A percentile compares a stretch with the other conserved stretches of the same genome.
Evolutionary conservation across 73 alveolate species (phyloP).

Genomic region (Tetrahymena borealis): DNA sequence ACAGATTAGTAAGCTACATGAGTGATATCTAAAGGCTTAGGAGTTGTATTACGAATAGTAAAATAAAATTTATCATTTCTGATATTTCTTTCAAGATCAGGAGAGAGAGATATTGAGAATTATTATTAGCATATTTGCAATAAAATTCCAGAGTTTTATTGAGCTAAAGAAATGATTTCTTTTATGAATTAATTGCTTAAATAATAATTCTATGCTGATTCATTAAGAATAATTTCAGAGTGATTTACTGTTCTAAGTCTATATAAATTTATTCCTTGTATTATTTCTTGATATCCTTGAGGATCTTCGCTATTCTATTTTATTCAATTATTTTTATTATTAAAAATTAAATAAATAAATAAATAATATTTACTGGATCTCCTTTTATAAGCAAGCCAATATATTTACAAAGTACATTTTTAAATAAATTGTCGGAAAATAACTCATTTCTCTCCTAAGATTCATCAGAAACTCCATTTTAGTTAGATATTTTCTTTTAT

Average conservation of each 20-base stretch:
- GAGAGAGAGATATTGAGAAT: not conserved
- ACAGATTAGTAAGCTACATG: not conserved
- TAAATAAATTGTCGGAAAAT: not conserved
- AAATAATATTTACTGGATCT: not conserved
- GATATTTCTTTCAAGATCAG: not conserved
- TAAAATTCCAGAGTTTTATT: not conserved
- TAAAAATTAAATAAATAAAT: not conserved
- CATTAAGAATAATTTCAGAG: not conserved
- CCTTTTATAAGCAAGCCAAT: not conserved
- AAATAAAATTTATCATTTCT: not conserved
- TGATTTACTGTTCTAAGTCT: not conserved
- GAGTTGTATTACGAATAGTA: not conserved
- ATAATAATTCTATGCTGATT: not conserved
- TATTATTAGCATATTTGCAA: not conserved
- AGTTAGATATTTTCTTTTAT: not conserved
- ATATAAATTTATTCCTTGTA: not conserved
- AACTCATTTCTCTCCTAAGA: not conserved
- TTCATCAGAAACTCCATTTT: not conserved
- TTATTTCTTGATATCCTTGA: not conserved
- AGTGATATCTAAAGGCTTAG: not conserved
- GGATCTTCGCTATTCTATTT: not conserved
- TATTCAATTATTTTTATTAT: too few relatives aligned
- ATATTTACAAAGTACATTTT: not conserved
- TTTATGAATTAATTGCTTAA: not conserved
- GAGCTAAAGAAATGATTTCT: not conserved